Evolutionary conservation across 1,139 yeast genomes (phyloP).

Genomic region (Sugiyamaella japonica): DNA sequence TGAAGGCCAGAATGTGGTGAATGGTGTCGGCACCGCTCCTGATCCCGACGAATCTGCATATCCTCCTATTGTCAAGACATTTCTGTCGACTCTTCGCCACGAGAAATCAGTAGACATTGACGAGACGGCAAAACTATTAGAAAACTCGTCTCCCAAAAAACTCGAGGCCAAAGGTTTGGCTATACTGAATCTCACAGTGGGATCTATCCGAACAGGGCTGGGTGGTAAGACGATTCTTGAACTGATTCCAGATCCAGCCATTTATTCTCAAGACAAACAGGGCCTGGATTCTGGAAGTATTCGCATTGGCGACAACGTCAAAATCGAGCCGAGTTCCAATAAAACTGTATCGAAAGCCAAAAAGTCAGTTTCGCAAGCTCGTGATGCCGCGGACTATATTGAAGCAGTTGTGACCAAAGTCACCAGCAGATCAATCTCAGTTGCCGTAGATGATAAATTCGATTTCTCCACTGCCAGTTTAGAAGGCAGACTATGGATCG

Average conservation of each 20-base stretch:
- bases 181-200: slow-evolving; percentile 59
- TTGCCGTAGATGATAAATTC: slow-evolving; percentile 61
- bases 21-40: not conserved
- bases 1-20: not conserved
- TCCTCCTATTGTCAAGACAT: slow-evolving; percentile 10
- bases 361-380: slow-evolving; percentile 17
- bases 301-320: slow-evolving; percentile 70
- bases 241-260: slow-evolving; percentile 60
- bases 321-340: slow-evolving; percentile 31
- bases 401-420: slow-evolving; percentile 66
- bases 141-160: slow-evolving; percentile 56
- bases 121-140: slow-evolving; percentile 36
- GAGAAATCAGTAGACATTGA: slow-evolving; percentile 36
- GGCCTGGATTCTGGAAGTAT: slow-evolving; percentile 60
- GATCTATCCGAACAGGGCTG: slow-evolving; percentile 68
- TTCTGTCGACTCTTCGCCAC: slow-evolving; percentile 26
- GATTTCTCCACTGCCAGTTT: slow-evolving; percentile 38
- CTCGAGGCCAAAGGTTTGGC: slow-evolving; percentile 75
- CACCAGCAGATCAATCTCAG: slow-evolving; percentile 47
- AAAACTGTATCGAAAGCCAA: slow-evolving; percentile 24
- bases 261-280: slow-evolving; percentile 41
- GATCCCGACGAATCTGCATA: slow-evolving; percentile 1
- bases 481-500: slow-evolving; percentile 41
- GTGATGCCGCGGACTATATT: slow-evolving; percentile 39
- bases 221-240: slow-evolving; percentile 78